Conservation (phyloP, 345 rosid genomes). For the Populus simonii region DNA sequence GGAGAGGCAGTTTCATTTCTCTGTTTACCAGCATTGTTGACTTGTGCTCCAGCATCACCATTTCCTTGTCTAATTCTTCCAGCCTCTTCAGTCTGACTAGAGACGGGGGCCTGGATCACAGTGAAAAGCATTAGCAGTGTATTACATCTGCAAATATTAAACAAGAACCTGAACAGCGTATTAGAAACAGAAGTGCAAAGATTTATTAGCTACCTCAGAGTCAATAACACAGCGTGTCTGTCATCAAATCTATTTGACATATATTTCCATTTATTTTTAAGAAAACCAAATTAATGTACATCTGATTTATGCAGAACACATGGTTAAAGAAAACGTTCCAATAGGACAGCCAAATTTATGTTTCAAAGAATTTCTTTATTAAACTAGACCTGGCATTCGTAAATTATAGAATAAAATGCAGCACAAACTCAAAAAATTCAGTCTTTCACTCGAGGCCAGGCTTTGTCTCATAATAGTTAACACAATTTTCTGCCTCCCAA, state of each 20-base stretch:
- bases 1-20: slow-evolving; percentile 26
- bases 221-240: neutral
- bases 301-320: neutral
- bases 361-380: neutral
- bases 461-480: neutral
- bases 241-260: neutral
- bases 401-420: neutral
- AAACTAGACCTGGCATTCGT: neutral
- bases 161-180: neutral
- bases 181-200: neutral
- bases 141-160: neutral
- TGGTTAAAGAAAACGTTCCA: neutral
- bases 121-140: neutral
- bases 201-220: neutral
- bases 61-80: slow-evolving; percentile 25
- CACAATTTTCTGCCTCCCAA: neutral
- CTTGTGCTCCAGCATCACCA: slow-evolving; percentile 20
- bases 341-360: neutral
- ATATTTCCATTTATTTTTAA: neutral
- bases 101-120: slow-evolving; percentile 24
- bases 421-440: neutral
- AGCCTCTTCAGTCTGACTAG: slow-evolving; percentile 37
- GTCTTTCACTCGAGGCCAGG: neutral
- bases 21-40: slow-evolving; percentile 29
- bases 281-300: neutral